These are phyloP conservation scores for Penicillium longicatenatum DNA, from an alignment of 495 filamentous ascomycete genomes.

Conservation along the genomic window DNA sequence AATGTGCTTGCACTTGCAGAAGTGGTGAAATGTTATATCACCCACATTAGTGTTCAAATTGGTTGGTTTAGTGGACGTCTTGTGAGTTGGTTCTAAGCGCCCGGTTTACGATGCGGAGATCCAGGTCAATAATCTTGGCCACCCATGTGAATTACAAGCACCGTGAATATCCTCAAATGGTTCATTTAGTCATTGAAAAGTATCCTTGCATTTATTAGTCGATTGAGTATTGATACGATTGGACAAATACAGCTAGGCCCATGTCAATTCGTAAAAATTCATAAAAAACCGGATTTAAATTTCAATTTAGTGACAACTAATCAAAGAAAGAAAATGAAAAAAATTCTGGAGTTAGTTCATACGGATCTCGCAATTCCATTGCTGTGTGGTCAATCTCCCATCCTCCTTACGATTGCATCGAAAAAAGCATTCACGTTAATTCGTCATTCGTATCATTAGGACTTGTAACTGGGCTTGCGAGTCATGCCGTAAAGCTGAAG, in stretches of 20 bases:
- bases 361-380: background rate
- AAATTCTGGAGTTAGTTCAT: background rate
- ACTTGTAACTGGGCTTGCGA: constrained; percentile 21
- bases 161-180: too few species aligned
- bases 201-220: too few species aligned
- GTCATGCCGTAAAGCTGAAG: constrained; percentile 32
- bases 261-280: background rate
- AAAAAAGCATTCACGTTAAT: background rate
- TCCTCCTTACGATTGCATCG: background rate
- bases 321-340: background rate
- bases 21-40: background rate
- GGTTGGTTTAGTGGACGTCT: background rate
- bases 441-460: constrained; percentile 8
- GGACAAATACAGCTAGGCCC: too few species aligned
- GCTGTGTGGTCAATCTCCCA: constrained; percentile 11
- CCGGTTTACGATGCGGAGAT: background rate
- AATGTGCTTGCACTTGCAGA: background rate
- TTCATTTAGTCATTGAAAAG: too few species aligned
- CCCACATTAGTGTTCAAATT: background rate
- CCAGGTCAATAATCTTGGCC: background rate
- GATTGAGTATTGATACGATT: too few species aligned
- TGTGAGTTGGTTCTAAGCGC: background rate
- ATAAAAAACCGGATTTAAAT: background rate
- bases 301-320: background rate
- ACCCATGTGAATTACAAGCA: too few species aligned